phyloP scores from a whole-genome alignment of 306 rosid species.

The Cicer pinnatifidum region DNA sequence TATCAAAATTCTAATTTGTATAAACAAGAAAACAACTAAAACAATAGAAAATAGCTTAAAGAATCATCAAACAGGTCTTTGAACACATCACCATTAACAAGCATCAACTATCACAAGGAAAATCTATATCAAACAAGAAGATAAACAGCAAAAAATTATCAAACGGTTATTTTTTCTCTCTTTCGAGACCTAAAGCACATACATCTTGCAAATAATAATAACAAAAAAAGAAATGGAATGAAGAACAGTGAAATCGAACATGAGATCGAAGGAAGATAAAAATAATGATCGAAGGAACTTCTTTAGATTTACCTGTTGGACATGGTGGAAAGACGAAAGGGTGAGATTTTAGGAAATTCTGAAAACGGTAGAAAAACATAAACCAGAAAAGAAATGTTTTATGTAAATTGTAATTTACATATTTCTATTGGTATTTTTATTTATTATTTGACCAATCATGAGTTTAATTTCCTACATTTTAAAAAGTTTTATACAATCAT shows the following conservation, averaged over 20 bases:
- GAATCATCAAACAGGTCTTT: neutral
- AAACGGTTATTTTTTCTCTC: neutral
- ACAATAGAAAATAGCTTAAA: neutral
- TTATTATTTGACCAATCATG: too few species aligned
- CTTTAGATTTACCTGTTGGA: constrained; percentile 58
- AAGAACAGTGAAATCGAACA: neutral
- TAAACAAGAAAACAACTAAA: neutral
- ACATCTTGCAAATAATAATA: neutral
- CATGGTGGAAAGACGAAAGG: constrained; percentile 49
- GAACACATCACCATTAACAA: neutral
- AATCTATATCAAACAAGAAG: neutral
- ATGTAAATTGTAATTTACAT: too few species aligned
- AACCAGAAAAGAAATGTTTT: neutral
- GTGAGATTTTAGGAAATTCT: constrained; percentile 12
- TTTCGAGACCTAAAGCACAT: neutral
- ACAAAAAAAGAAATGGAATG: neutral
- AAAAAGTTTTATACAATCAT: too few species aligned
- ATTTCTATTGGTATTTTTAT: too few species aligned
- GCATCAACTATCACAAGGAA: neutral
- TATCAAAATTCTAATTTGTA: neutral
- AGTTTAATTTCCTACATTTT: too few species aligned
- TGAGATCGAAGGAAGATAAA: neutral
- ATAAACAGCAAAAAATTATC: neutral
- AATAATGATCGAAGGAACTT: neutral
- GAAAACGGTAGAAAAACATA: neutral